A percentile compares a stretch with the other conserved stretches of the same genome.
phyloP scores from a whole-genome alignment of 306 rosid genomes.

The Senna tora region DNA sequence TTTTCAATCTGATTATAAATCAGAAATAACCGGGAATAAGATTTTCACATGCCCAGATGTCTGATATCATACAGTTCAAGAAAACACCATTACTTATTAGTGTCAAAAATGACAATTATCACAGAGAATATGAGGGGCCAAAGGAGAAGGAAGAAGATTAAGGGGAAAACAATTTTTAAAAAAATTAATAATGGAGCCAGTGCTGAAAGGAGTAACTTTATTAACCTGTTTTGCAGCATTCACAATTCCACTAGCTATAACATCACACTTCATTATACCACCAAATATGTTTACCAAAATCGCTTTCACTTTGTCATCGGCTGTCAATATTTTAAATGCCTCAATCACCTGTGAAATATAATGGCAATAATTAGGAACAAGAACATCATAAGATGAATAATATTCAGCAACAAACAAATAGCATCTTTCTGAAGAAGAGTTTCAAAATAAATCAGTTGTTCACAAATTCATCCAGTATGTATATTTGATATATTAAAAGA shows the following conservation, averaged over 20 bases:
- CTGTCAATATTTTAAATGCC: conserved; percentile 94
- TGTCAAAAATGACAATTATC: background rate
- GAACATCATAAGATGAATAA: conserved; percentile 3
- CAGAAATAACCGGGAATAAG: conserved; percentile 3
- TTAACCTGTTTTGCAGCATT: conserved; percentile 94
- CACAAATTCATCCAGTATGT: conserved; percentile 7
- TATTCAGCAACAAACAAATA: background rate
- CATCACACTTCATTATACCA: conserved; percentile 98
- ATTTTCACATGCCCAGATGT: background rate
- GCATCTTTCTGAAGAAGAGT: background rate
- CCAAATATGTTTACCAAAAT: conserved; percentile 98
- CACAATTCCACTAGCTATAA: conserved; percentile 97
- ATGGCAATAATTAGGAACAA: conserved; percentile 26
- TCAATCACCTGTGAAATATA: conserved; percentile 75
- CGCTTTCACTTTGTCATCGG: conserved; percentile 98
- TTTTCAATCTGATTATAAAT: conserved; percentile 19
- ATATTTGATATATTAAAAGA: background rate
- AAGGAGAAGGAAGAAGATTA: background rate
- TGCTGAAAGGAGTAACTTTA: conserved; percentile 4
- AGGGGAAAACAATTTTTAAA: too few relatives aligned
- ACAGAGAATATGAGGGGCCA: conserved; percentile 1
- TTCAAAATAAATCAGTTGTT: background rate
- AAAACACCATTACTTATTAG: conserved; percentile 1
- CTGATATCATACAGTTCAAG: conserved; percentile 5
- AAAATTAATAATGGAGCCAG: background rate